Percentiles rank a stretch among this genome's conserved stretches.
Evolutionary conservation across 306 rosid species (phyloP).

Genomic region (Lathyrus oleraceus): DNA sequence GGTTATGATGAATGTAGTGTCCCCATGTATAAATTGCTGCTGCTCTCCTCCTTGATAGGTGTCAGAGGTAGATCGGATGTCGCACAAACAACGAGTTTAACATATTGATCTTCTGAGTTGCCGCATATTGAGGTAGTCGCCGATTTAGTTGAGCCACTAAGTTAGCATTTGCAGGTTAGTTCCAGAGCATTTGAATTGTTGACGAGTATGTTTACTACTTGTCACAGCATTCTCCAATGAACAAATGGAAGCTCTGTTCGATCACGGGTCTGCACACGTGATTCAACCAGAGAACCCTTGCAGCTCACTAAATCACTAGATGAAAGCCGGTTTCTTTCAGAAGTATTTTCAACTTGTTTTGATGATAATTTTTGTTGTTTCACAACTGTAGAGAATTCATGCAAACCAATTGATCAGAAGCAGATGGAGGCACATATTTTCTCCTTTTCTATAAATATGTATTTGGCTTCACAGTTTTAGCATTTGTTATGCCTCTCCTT

Average conservation of each 20-base stretch:
- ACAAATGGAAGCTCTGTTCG: constrained; percentile 44
- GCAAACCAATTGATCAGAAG: constrained; percentile 52
- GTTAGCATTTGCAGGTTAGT: too few species aligned
- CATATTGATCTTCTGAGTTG: constrained; percentile 58
- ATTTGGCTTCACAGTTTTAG: constrained; percentile 48
- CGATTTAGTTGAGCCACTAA: constrained; percentile 54
- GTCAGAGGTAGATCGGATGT: constrained; percentile 61
- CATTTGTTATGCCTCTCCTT: constrained; percentile 32
- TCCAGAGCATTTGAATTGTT: constrained; percentile 46
- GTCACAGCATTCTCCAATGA: constrained; percentile 40
- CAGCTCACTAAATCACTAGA: constrained; percentile 58
- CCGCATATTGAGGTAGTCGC: constrained; percentile 42
- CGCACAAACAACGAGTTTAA: constrained; percentile 47
- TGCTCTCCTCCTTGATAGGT: constrained; percentile 71
- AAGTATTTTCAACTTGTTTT: constrained; percentile 36
- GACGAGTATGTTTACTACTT: constrained; percentile 36
- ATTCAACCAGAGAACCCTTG: constrained; percentile 47
- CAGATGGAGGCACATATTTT: constrained; percentile 48
- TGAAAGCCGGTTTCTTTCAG: constrained; percentile 46
- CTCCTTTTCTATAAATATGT: constrained; percentile 39
- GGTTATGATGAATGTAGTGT: constrained; percentile 73
- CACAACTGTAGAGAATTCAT: constrained; percentile 53
- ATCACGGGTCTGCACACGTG: constrained; percentile 41
- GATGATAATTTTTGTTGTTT: constrained; percentile 44
- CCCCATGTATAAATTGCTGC: constrained; percentile 77